These are phyloP conservation scores for Colletotrichum abscissum DNA, from an alignment of 2,329 filamentous ascomycete genomes.

Conservation along the genomic window DNA sequence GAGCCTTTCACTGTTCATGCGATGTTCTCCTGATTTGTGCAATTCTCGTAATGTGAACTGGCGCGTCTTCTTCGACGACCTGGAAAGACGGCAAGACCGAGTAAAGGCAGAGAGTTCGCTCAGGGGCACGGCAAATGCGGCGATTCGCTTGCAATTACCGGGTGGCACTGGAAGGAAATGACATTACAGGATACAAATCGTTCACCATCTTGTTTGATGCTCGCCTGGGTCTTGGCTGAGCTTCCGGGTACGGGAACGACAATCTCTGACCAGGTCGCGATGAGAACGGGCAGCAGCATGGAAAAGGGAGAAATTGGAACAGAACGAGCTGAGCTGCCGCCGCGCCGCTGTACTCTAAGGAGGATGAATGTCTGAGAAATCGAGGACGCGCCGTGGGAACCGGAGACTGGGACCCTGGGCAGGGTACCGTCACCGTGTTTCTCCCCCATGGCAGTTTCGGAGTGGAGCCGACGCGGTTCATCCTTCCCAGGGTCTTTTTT, in stretches of 20 bases:
- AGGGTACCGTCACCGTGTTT: too few relatives aligned
- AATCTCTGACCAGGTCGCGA: neutral
- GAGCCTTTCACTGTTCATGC: slow-evolving; percentile 29
- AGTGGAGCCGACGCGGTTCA: slow-evolving; percentile 7
- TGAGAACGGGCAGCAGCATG: too few relatives aligned
- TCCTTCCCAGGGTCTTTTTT: neutral
- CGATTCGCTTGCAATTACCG: neutral
- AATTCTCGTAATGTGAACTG: neutral
- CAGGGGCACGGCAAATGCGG: neutral
- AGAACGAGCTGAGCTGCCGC: neutral
- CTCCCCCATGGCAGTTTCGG: neutral
- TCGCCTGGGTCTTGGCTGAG: neutral
- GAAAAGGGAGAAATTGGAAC: neutral
- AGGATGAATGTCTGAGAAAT: neutral
- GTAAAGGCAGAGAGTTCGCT: neutral
- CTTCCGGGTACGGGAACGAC: neutral
- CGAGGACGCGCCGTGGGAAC: neutral
- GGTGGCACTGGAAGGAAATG: neutral
- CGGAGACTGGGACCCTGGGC: neutral
- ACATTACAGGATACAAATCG: neutral
- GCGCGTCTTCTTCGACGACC: neutral
- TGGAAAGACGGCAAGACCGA: neutral
- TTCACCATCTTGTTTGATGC: slow-evolving; percentile 2
- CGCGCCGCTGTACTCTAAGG: too few relatives aligned
- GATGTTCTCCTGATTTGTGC: too few relatives aligned